Evolutionary conservation across 2,329 filamentous ascomycete genomes (phyloP).

Genomic region (Microcyclospora tardicrescens): DNA sequence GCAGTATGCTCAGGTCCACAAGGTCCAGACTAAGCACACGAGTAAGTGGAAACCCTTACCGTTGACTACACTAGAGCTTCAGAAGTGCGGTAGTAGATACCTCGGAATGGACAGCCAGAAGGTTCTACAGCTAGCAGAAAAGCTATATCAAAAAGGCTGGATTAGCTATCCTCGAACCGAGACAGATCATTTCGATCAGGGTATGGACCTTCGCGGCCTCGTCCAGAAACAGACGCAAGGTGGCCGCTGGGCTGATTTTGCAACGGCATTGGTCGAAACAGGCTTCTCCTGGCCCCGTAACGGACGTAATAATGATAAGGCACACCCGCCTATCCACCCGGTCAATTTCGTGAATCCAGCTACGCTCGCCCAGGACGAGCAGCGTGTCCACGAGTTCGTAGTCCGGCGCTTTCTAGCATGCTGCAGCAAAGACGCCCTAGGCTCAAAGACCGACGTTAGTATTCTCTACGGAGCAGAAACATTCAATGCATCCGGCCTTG

Average conservation of each 20-base stretch:
- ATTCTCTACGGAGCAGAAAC: slow-evolving; percentile 70
- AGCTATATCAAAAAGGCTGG: slow-evolving; percentile 83
- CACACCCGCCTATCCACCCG: slow-evolving; percentile 93
- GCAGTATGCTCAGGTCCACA: slow-evolving; percentile 65
- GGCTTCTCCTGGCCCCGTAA: slow-evolving; percentile 69
- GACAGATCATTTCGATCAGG: slow-evolving; percentile 87
- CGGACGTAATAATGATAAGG: slow-evolving; percentile 86
- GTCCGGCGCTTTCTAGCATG: slow-evolving; percentile 85
- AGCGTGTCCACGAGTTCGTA: slow-evolving; percentile 81
- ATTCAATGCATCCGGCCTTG: slow-evolving; percentile 71
- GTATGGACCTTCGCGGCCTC: slow-evolving; percentile 67
- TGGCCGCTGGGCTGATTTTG: slow-evolving; percentile 65
- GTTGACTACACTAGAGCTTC: slow-evolving; percentile 86
- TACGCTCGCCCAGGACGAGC: slow-evolving; percentile 48
- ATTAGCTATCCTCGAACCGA: slow-evolving; percentile 97
- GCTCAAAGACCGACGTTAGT: slow-evolving; percentile 72
- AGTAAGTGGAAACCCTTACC: slow-evolving; percentile 90
- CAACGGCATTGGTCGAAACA: slow-evolving; percentile 59
- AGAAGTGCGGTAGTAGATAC: slow-evolving; percentile 85
- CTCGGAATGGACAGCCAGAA: slow-evolving; percentile 78
- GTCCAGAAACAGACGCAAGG: slow-evolving; percentile 75
- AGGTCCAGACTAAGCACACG: slow-evolving; percentile 80
- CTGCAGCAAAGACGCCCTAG: slow-evolving; percentile 86
- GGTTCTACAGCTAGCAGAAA: slow-evolving; percentile 78
- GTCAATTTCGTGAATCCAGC: slow-evolving; percentile 64